Percentiles rank a stretch among this genome's conserved stretches.
Conservation (phyloP, 345 rosid species). For the Angophora floribunda region DNA sequence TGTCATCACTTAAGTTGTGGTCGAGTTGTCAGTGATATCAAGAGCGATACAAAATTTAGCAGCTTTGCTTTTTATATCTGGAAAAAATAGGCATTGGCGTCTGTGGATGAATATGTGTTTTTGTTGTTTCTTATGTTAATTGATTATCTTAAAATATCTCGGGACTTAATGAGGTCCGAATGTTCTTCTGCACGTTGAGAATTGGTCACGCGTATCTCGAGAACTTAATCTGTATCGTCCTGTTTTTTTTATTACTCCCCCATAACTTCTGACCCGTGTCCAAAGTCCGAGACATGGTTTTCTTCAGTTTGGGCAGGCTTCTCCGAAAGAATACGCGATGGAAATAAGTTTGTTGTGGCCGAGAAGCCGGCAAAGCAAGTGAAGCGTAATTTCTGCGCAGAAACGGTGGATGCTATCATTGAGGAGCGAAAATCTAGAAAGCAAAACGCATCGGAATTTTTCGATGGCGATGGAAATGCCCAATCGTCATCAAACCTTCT, state of each 20-base stretch:
- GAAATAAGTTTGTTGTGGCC: slow-evolving; percentile 80
- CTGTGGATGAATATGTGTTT: not conserved
- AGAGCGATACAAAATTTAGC: not conserved
- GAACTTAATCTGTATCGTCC: not conserved
- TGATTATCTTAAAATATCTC: not conserved
- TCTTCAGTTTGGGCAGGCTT: slow-evolving; percentile 94
- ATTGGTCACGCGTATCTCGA: not conserved
- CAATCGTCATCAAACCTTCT: slow-evolving; percentile 44
- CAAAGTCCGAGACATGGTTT: not conserved
- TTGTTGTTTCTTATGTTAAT: not conserved
- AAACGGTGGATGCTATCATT: slow-evolving; percentile 50
- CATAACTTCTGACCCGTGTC: not conserved
- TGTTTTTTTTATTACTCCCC: not conserved
- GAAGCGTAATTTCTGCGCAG: slow-evolving; percentile 46
- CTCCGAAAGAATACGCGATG: slow-evolving; percentile 72
- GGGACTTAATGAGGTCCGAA: not conserved
- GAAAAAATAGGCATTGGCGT: not conserved
- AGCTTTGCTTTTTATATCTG: not conserved
- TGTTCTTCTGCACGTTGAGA: not conserved
- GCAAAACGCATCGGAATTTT: slow-evolving; percentile 53
- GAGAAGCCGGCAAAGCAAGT: slow-evolving; percentile 55
- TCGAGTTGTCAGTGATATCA: not conserved
- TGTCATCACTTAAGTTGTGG: not conserved
- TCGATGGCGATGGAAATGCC: slow-evolving; percentile 40
- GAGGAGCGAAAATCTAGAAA: slow-evolving; percentile 58